These are phyloP conservation scores for Sugiyamaella smithiae DNA, from an alignment of 805 yeast species.

Conservation along the genomic window DNA sequence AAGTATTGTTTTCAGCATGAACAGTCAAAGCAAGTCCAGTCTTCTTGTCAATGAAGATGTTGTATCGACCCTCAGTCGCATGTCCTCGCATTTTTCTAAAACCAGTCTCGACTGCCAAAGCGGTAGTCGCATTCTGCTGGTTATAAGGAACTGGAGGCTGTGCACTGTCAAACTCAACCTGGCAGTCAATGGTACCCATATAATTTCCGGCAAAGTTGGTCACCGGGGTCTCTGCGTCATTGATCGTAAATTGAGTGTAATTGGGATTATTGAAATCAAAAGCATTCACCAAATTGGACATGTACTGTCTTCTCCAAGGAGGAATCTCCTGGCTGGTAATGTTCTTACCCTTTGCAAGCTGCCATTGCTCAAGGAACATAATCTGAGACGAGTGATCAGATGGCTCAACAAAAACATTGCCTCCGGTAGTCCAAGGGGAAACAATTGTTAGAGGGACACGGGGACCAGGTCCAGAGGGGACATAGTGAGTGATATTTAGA, in stretches of 20 bases:
- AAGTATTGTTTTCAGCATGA: neutral
- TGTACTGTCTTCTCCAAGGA: slow-evolving; percentile 27
- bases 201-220: slow-evolving; percentile 4
- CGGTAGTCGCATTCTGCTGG: slow-evolving; percentile 18
- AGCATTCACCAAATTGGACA: slow-evolving; percentile 24
- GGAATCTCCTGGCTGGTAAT: slow-evolving; percentile 17
- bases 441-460: slow-evolving; percentile 26
- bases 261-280: slow-evolving; percentile 26
- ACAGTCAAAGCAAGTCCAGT: slow-evolving; percentile 12
- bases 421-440: slow-evolving; percentile 31
- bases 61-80: slow-evolving; percentile 29
- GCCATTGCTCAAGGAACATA: slow-evolving; percentile 28
- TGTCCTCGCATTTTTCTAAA: slow-evolving; percentile 26
- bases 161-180: slow-evolving; percentile 10
- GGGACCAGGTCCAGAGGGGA: slow-evolving; percentile 29
- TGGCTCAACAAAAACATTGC: slow-evolving; percentile 28
- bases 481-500: slow-evolving; percentile 14
- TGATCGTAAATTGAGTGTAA: slow-evolving; percentile 14
- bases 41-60: slow-evolving; percentile 19
- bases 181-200: slow-evolving; percentile 14
- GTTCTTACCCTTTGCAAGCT: slow-evolving; percentile 18
- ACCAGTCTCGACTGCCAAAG: slow-evolving; percentile 25
- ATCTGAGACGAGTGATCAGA: slow-evolving; percentile 29
- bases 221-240: slow-evolving; percentile 17
- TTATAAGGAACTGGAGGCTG: slow-evolving; percentile 27